Percentiles rank a stretch among this genome's conserved stretches.
These are phyloP conservation scores for Sarocladium oryzae DNA, from an alignment of 2,329 filamentous ascomycete species.

Conservation along the genomic window DNA sequence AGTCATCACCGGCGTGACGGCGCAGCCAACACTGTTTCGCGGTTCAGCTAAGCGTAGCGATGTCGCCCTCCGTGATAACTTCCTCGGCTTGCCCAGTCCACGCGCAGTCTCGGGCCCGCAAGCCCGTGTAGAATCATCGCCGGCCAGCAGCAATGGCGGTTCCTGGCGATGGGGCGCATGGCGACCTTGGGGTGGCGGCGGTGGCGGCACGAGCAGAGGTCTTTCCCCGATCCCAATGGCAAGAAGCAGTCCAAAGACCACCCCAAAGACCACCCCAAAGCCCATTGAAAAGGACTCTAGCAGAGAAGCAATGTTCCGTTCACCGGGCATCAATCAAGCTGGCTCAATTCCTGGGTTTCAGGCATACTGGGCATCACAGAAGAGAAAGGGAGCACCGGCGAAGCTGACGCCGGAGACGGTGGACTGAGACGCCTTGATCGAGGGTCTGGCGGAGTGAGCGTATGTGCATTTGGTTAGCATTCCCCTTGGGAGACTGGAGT, in stretches of 20 bases:
- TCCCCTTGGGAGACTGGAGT: background rate
- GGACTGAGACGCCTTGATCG: constrained; percentile 54
- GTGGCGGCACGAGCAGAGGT: constrained; percentile 10
- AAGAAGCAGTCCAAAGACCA: constrained; percentile 16
- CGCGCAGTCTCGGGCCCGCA: constrained; percentile 26
- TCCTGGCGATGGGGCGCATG: constrained; percentile 42
- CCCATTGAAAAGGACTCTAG: constrained; percentile 23
- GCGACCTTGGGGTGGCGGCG: constrained; percentile 37
- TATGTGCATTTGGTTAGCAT: background rate
- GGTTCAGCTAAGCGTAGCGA: constrained; percentile 43
- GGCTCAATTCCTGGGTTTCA: constrained; percentile 69
- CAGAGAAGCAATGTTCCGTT: constrained; percentile 35
- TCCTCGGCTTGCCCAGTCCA: constrained; percentile 30
- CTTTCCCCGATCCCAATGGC: constrained; percentile 14
- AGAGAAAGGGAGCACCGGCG: constrained; percentile 45
- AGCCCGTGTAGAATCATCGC: constrained; percentile 19
- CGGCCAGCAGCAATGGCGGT: constrained; percentile 17
- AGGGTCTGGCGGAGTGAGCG: constrained; percentile 39
- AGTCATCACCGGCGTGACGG: constrained; percentile 52
- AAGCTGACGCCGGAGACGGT: constrained; percentile 52
- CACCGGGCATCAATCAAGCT: constrained; percentile 72
- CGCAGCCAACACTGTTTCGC: constrained; percentile 49
- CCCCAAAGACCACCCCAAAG: constrained; percentile 21
- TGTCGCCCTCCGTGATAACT: constrained; percentile 51
- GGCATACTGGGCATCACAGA: constrained; percentile 44